Percentiles rank a stretch among this genome's conserved stretches.
Evolutionary conservation across 371 early-diverging fungal genomes (phyloP).

Genomic region (Chytridium lagenaria): DNA sequence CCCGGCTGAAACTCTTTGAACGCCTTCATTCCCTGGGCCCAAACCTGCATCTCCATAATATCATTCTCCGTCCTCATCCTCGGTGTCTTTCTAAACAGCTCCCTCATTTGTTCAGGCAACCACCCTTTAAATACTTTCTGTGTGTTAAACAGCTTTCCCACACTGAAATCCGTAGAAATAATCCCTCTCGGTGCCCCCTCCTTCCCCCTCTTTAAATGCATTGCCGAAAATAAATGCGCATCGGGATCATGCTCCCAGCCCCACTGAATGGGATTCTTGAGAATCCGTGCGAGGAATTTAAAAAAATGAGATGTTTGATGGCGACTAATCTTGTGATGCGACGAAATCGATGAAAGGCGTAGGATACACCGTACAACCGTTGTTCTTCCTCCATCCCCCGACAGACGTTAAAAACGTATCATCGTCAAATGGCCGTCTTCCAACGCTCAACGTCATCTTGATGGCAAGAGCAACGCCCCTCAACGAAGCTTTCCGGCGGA

Average conservation of each 20-base stretch:
- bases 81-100: slow-evolving; percentile 38
- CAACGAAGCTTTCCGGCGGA: not conserved
- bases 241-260: slow-evolving; percentile 49
- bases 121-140: slow-evolving; percentile 42
- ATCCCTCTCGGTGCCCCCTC: slow-evolving; percentile 11
- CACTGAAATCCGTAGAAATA: slow-evolving; percentile 38
- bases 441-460: not conserved
- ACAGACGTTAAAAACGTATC: slow-evolving; percentile 17
- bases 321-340: slow-evolving; percentile 27
- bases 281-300: slow-evolving; percentile 43
- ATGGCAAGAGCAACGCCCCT: slow-evolving; percentile 7
- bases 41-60: slow-evolving; percentile 35
- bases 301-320: slow-evolving; percentile 29
- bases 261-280: slow-evolving; percentile 49
- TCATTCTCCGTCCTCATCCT: slow-evolving; percentile 30
- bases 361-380: not conserved
- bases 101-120: slow-evolving; percentile 37
- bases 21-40: slow-evolving; percentile 43
- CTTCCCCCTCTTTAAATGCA: not conserved
- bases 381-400: not conserved
- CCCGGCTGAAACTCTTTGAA: slow-evolving; percentile 34
- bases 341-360: slow-evolving; percentile 28
- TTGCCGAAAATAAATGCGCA: slow-evolving; percentile 26
- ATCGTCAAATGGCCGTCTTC: not conserved
- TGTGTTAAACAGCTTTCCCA: slow-evolving; percentile 38